Conservation (phyloP, 192 early-diverging fungal genomes). For the Gaertneriomyces semiglobifer region DNA sequence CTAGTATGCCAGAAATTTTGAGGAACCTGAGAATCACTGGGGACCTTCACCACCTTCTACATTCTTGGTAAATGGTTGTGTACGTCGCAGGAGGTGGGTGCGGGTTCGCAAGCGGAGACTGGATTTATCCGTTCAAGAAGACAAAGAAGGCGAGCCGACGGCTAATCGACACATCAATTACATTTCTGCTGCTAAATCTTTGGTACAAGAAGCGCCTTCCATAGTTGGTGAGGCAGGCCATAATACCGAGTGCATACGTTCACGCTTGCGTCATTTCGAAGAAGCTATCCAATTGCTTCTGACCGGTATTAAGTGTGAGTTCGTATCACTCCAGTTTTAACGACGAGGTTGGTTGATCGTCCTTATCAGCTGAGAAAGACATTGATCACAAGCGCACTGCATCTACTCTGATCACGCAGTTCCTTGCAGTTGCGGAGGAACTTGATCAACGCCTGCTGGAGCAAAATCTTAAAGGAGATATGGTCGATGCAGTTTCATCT, state of each 20-base stretch:
- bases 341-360: constrained; percentile 1
- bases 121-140: constrained; percentile 34
- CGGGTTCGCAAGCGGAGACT: constrained; percentile 69
- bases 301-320: constrained; percentile 62
- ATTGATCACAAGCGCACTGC: constrained; percentile 49
- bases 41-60: constrained; percentile 23
- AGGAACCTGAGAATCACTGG: constrained; percentile 49
- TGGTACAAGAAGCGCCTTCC: constrained; percentile 19
- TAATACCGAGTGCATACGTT: too few relatives aligned
- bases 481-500: too few relatives aligned
- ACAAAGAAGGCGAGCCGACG: background rate
- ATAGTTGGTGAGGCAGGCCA: background rate
- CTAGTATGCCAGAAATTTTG: constrained; percentile 22
- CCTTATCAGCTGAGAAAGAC: constrained; percentile 53
- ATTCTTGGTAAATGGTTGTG: constrained; percentile 49
- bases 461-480: too few relatives aligned
- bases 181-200: constrained; percentile 22
- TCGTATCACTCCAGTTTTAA: constrained; percentile 15
- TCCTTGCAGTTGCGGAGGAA: constrained; percentile 52
- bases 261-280: constrained; percentile 34
- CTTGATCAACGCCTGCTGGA: constrained; percentile 21
- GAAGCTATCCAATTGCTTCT: constrained; percentile 62
- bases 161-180: constrained; percentile 24
- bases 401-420: constrained; percentile 37
- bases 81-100: constrained; percentile 71